Percentiles rank a stretch among this genome's conserved stretches.
phyloP scores from a whole-genome alignment of 192 early-diverging fungal species.

The Jimgerdemannia flammicorona region DNA sequence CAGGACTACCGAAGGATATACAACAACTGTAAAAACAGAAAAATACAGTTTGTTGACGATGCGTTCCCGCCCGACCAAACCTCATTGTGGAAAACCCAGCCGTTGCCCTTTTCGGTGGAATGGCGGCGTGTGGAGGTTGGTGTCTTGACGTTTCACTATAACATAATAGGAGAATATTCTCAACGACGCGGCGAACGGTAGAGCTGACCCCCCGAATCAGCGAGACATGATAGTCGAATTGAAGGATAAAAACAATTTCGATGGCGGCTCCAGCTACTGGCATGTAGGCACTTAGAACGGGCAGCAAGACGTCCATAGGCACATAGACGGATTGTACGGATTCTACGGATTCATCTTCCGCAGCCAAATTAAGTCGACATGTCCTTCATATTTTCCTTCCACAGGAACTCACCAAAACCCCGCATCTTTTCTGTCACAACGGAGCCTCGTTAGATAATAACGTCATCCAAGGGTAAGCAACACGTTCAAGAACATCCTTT shows the following conservation, averaged over 20 bases:
- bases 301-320: not conserved
- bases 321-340: not conserved
- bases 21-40: constrained; percentile 5
- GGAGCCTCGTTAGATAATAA: too few relatives aligned
- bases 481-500: too few relatives aligned
- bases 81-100: constrained; percentile 10
- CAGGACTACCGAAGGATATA: constrained; percentile 17
- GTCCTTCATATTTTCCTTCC: constrained; percentile 1
- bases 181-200: not conserved
- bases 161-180: constrained; percentile 3
- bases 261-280: too few relatives aligned
- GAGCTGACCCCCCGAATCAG: not conserved
- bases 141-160: not conserved
- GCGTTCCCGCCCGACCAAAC: constrained; percentile 8
- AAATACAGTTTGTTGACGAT: constrained; percentile 7
- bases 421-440: not conserved
- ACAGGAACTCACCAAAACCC: not conserved
- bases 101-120: constrained; percentile 4
- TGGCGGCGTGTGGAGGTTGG: constrained; percentile 5
- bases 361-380: not conserved
- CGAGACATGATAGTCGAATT: not conserved
- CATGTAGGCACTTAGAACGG: too few relatives aligned
- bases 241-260: too few relatives aligned
- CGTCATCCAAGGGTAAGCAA: too few relatives aligned
- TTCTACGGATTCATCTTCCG: too few relatives aligned